Base-by-base conservation (phyloP, 257 asterid species). In the Capsicum pubescens region DNA sequence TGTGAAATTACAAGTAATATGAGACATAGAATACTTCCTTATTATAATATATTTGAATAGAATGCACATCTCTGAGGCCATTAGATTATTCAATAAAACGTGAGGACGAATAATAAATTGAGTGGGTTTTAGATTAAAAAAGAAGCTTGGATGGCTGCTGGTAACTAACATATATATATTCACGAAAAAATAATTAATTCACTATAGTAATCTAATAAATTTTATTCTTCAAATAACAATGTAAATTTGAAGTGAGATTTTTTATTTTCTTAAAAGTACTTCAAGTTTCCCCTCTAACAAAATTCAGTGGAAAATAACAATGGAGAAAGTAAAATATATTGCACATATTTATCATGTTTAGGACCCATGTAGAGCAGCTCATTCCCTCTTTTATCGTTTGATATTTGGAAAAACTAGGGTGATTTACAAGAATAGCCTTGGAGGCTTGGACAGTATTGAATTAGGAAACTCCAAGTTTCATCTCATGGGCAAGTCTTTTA, bases 121-220 rank as follows among this genome's bases (percentile, higher is more conserved):
- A 71, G 79, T 71, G 79, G 79, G 58, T 17, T 44, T 66, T 12
- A 1, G 39, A 32, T 39, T 61, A 12, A 12, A 32, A 64, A 59
- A 7, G 12, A 32, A 14, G 16, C 6, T 12, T 26, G 46, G 70
- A 64, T 64, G n/a, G 71, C n/a, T 64, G 32, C 46, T 64, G 46
- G n/a, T 64, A 64, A 64, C 71, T 26, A 64, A 64, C 71, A n/a
- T n/a, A n/a, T n/a, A 66, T 66, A 32, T 66, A 66, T 66, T 66
- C 74, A 67, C 74, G 35, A 66, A 66, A 15, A 19, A 61, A 19
- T 61, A 61, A 61, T 61, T 19, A 61, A 19, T 9, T 9, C 39
- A 61, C 9, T 61, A 19, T 61, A 61, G 39, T n/a, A n/a, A n/a
- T n/a, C n/a, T n/a, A n/a, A n/a, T n/a, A n/a, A n/a, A n/a, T n/a